Percentiles rank a stretch among this genome's conserved stretches.
These are phyloP conservation scores for Syncephalastrum monosporum DNA, from an alignment of 371 early-diverging fungal genomes.

Conservation along the genomic window DNA sequence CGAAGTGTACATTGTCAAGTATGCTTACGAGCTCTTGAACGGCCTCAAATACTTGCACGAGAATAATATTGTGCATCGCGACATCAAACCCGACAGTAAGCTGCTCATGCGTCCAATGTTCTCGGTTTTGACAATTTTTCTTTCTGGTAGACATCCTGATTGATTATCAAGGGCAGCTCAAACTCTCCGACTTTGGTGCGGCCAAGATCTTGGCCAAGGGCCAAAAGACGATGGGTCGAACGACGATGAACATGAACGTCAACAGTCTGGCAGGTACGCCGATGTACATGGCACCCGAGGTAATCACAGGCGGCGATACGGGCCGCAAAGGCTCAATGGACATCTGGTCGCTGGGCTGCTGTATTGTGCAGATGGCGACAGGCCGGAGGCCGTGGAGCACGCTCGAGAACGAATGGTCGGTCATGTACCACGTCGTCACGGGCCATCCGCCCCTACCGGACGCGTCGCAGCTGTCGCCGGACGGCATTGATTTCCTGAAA, in stretches of 20 bases:
- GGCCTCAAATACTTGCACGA: slow-evolving; percentile 91
- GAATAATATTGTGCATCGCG: slow-evolving; percentile 88
- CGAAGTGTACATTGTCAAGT: slow-evolving; percentile 70
- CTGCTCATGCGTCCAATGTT: slow-evolving; percentile 7
- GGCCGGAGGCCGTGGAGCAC: slow-evolving; percentile 93
- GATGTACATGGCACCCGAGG: slow-evolving; percentile 98
- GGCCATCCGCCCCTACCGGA: slow-evolving; percentile 76
- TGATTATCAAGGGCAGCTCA: slow-evolving; percentile 76
- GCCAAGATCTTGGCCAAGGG: slow-evolving; percentile 83
- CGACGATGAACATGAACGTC: slow-evolving; percentile 58
- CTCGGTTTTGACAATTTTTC: neutral
- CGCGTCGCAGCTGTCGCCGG: slow-evolving; percentile 57
- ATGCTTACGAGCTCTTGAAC: slow-evolving; percentile 83
- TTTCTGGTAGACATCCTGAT: slow-evolving; percentile 69
- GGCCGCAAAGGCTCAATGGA: slow-evolving; percentile 85
- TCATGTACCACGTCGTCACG: slow-evolving; percentile 82
- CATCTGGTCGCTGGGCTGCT: slow-evolving; percentile 94
- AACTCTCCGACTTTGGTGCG: slow-evolving; percentile 90
- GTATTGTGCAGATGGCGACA: slow-evolving; percentile 93
- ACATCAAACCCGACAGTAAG: slow-evolving; percentile 88
- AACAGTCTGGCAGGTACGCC: slow-evolving; percentile 91
- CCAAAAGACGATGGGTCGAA: slow-evolving; percentile 70
- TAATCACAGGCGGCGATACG: slow-evolving; percentile 80
- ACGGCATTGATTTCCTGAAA: slow-evolving; percentile 75
- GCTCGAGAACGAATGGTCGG: slow-evolving; percentile 92